Conservation (phyloP, 2,329 filamentous ascomycete genomes). For the Leptographium wingfieldii region DNA sequence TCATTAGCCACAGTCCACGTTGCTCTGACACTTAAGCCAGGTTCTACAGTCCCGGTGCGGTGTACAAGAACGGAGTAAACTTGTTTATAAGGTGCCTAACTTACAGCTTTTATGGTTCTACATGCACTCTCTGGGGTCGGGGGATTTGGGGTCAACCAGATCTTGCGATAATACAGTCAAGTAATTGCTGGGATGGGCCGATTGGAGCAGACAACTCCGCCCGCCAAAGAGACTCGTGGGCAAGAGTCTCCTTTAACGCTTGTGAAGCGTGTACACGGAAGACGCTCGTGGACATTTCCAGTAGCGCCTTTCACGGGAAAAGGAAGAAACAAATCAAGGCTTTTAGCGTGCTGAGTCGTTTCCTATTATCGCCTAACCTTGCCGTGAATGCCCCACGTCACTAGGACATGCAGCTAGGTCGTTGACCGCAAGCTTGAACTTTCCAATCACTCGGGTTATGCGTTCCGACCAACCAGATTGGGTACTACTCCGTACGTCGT, state of each 20-base stretch:
- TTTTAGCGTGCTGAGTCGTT: not conserved
- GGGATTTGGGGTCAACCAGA: too few species aligned
- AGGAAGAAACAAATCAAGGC: not conserved
- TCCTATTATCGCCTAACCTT: not conserved
- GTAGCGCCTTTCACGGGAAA: too few species aligned
- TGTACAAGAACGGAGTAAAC: not conserved
- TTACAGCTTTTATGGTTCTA: too few species aligned
- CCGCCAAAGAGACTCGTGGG: too few species aligned
- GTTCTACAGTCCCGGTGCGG: not conserved
- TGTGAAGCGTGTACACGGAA: too few species aligned
- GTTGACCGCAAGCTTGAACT: not conserved
- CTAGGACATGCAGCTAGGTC: not conserved
- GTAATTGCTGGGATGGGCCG: too few species aligned
- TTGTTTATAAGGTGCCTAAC: too few species aligned
- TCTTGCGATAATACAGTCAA: too few species aligned
- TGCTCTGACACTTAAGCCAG: not conserved
- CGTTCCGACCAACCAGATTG: not conserved
- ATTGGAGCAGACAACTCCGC: too few species aligned
- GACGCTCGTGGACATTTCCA: not conserved
- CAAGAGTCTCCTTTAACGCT: too few species aligned
- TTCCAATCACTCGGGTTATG: slow-evolving; percentile 4
- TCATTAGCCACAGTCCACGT: not conserved
- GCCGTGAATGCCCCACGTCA: not conserved
- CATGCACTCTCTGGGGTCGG: too few species aligned
- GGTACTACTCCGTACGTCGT: not conserved